These are phyloP conservation scores for Calonectria henricotiae DNA, from an alignment of 2,329 filamentous ascomycete species.

Conservation along the genomic window DNA sequence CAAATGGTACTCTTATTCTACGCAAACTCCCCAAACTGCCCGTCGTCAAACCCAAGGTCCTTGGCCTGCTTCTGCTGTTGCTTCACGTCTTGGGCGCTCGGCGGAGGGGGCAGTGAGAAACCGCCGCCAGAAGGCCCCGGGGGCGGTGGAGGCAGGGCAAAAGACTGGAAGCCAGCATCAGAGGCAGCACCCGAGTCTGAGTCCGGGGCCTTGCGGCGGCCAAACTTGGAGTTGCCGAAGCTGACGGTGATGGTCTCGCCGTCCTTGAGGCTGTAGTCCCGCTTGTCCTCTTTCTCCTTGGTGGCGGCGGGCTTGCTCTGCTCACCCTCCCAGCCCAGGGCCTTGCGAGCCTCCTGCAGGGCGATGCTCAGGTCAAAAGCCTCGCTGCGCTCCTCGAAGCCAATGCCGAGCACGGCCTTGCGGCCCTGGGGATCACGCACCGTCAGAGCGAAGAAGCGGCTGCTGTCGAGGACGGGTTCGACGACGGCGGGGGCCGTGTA, in stretches of 20 bases:
- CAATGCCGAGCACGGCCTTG: conserved; percentile 86
- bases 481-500: conserved; percentile 79
- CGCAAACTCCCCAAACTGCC: conserved; percentile 89
- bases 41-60: conserved; percentile 88
- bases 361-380: conserved; percentile 90
- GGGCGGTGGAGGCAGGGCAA: conserved; percentile 84
- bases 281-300: conserved; percentile 59
- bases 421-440: conserved; percentile 83
- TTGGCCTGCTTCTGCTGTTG: conserved; percentile 71
- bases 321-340: conserved; percentile 73
- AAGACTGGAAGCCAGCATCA: conserved; percentile 65
- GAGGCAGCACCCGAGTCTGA: conserved; percentile 35
- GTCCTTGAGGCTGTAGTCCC: conserved; percentile 88
- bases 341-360: conserved; percentile 83
- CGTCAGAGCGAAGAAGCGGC: conserved; percentile 87
- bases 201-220: conserved; percentile 63
- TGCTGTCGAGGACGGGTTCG: conserved; percentile 84
- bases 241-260: conserved; percentile 92
- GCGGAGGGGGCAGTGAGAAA: conserved; percentile 78
- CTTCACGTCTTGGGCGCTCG: conserved; percentile 75
- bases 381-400: conserved; percentile 89
- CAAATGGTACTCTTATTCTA: conserved; percentile 49
- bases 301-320: conserved; percentile 58
- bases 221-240: conserved; percentile 72
- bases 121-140: conserved; percentile 59